Conservation (phyloP, 2,329 filamentous ascomycete species). For the Ambrosiella beaveri region DNA sequence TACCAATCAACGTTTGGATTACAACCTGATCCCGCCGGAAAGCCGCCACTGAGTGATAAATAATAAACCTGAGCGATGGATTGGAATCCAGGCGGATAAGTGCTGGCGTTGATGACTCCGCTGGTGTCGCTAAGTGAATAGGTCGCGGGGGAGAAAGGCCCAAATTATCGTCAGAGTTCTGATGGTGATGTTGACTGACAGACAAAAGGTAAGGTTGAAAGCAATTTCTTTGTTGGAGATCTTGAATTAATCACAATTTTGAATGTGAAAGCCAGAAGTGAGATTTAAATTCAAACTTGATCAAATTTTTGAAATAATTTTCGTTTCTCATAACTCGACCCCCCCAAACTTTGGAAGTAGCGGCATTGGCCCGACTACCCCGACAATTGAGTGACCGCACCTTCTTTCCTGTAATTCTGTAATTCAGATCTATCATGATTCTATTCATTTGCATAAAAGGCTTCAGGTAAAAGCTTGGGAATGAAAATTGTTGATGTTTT, state of each 20-base stretch:
- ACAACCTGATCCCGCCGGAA: not conserved
- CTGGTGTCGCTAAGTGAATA: not conserved
- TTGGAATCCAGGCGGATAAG: not conserved
- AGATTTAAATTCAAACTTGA: no score
- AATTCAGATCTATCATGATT: not conserved
- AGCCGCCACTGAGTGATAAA: not conserved
- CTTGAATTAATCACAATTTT: no score
- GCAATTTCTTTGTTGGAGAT: no score
- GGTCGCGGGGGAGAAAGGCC: not conserved
- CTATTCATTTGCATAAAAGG: no score
- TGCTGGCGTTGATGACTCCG: not conserved
- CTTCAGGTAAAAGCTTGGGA: not conserved
- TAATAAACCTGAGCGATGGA: conserved; percentile 1
- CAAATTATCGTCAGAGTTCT: not conserved
- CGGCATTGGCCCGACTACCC: not conserved
- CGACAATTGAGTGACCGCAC: not conserved
- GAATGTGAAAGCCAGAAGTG: no score
- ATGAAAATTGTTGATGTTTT: not conserved
- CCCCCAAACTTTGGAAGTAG: not conserved
- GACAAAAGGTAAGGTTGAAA: no score
- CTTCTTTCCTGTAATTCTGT: not conserved
- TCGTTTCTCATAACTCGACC: not conserved
- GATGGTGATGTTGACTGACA: not conserved
- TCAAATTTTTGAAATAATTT: not conserved
- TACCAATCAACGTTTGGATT: not conserved